A percentile compares a stretch with the other conserved stretches of the same genome.
phyloP scores from a whole-genome alignment of 2,329 filamentous ascomycete species.

The Ophiostoma tasmaniense region DNA sequence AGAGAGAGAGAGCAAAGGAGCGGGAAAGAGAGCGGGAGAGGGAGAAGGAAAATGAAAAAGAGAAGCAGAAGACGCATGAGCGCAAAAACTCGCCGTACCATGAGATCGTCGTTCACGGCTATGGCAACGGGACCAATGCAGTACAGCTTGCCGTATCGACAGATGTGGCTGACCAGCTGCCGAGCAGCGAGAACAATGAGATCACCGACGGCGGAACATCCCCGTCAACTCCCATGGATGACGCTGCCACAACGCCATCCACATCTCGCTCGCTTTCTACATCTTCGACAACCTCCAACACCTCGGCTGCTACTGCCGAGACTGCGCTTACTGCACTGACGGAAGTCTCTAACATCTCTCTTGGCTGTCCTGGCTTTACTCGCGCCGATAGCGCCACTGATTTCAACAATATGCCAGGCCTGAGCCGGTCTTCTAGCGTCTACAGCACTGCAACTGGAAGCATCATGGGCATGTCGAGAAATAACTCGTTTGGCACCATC shows the following conservation, averaged over 20 bases:
- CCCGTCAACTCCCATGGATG: background rate
- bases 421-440: constrained; percentile 13
- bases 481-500: background rate
- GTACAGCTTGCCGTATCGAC: constrained; percentile 11
- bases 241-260: constrained; percentile 5
- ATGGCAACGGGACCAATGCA: constrained; percentile 44
- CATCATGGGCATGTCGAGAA: background rate
- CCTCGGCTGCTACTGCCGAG: constrained; percentile 14
- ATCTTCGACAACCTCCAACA: constrained; percentile 22
- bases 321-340: constrained; percentile 11
- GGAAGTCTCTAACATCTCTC: background rate
- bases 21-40: background rate
- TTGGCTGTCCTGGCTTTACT: background rate
- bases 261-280: constrained; percentile 23
- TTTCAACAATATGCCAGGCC: background rate
- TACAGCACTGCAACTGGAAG: constrained; percentile 9
- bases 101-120: constrained; percentile 46
- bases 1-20: background rate
- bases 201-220: background rate
- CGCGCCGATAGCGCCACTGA: background rate
- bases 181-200: background rate
- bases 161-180: background rate
- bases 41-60: background rate
- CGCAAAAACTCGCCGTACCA: constrained; percentile 29
- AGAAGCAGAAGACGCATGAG: background rate